Percentiles rank a stretch among this genome's conserved stretches.
These are phyloP conservation scores for Agaricus sinodeliciosus DNA, from an alignment of 768 basidiomycete species.

Conservation along the genomic window DNA sequence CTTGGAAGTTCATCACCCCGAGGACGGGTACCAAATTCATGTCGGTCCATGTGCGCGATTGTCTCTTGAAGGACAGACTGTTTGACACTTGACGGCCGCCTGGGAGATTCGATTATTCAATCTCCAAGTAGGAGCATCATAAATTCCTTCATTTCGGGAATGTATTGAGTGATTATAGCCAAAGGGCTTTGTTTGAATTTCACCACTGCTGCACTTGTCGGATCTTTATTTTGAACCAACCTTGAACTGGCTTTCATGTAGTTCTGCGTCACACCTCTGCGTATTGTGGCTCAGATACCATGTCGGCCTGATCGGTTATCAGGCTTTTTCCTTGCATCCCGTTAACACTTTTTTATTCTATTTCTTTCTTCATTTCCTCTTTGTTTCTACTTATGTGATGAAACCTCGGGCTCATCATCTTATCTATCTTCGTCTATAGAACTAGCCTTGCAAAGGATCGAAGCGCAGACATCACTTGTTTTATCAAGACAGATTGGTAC, in stretches of 20 bases:
- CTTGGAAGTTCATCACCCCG: too few species aligned
- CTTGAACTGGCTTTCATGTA: not conserved
- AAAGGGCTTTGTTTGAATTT: not conserved
- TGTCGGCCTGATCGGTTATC: not conserved
- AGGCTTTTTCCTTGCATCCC: not conserved
- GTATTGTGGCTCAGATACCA: not conserved
- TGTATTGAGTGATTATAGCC: too few species aligned
- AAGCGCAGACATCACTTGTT: constrained; percentile 48
- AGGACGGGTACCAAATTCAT: too few species aligned
- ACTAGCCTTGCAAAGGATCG: constrained; percentile 61
- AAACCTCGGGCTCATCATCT: not conserved
- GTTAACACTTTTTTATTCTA: not conserved
- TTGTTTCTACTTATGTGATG: not conserved
- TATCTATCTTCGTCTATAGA: constrained; percentile 31
- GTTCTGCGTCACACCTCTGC: not conserved
- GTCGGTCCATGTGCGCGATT: too few species aligned
- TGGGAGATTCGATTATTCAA: not conserved
- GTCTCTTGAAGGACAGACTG: too few species aligned
- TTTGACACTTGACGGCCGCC: not conserved
- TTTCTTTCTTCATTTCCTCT: not conserved
- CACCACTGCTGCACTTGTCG: too few species aligned
- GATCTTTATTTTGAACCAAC: not conserved
- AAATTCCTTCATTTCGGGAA: too few species aligned
- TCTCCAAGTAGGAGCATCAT: too few species aligned
- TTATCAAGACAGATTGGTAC: constrained; percentile 65